Conservation (phyloP, 352 stramenopile genomes). For the Albugo candida region DNA sequence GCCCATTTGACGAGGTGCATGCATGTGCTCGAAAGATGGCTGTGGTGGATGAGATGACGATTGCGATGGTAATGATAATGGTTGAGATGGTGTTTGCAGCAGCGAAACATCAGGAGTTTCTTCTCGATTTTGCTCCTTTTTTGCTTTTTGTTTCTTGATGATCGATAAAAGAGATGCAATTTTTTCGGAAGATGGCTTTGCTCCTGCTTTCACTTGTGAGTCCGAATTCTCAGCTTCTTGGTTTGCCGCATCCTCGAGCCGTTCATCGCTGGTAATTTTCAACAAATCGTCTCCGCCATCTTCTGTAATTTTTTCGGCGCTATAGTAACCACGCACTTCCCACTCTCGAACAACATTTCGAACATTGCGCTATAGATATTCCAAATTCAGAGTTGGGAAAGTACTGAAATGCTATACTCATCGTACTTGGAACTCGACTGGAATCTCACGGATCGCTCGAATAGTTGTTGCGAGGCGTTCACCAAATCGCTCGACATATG, state of each 20-base stretch:
- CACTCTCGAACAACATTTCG: constrained; percentile 61
- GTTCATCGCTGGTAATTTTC: constrained; percentile 1
- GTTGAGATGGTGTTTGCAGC: no score
- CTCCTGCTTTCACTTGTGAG: neutral
- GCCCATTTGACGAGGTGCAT: no score
- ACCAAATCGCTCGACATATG: constrained; percentile 62
- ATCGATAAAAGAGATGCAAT: constrained; percentile 62
- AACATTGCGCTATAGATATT: constrained; percentile 21
- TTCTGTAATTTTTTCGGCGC: constrained; percentile 33
- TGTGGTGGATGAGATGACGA: no score
- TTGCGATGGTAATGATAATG: no score
- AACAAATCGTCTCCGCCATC: constrained; percentile 24
- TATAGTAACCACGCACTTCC: constrained; percentile 53
- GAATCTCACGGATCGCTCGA: constrained; percentile 41
- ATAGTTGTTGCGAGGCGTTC: constrained; percentile 59
- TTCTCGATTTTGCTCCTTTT: constrained; percentile 2
- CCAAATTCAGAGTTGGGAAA: neutral
- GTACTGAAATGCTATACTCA: neutral
- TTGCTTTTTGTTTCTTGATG: constrained; percentile 66
- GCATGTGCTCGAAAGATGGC: no score
- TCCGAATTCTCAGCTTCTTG: neutral
- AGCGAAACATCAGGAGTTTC: no score
- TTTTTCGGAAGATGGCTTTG: constrained; percentile 14
- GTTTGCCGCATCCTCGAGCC: no score
- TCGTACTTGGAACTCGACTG: constrained; percentile 31